Evolutionary conservation across 75 land plant genomes (phyloP), one percentile per base, ranked within the genome.

Genomic region (Pinus albicaulis): DNA sequence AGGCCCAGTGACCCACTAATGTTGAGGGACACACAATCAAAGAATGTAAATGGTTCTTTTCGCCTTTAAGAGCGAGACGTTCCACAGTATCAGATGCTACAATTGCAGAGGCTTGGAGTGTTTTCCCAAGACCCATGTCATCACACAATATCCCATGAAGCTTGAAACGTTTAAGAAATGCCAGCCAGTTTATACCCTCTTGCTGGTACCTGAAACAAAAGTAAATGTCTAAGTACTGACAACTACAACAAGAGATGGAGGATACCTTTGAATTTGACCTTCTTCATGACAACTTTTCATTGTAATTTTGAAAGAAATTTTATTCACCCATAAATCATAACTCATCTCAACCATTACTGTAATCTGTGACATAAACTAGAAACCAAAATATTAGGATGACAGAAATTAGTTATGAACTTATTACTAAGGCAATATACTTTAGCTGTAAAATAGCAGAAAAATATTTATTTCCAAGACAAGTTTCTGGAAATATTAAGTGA

Each of bases 101-200:
- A 77, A 98, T 95, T 36, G 99, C 95, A 10, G 96, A 95, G 25
- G 99, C 93, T 79, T 98, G 99, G 56, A 98, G 89, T 34, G 99
- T 98, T 77, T 98, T 98, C 36, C 99, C 99, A 79, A 98, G 93
- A 53, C 99, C 99, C 99, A 98, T 98, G 73, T 98, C 99, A 86
- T 98, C 99, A 84, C 99, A 98, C 77, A 98, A 76, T 62, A 98
- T 95, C 20, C 99, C 99, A 83, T 98, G 99, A 60, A 98, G 89
- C 80, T 92, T 98, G 82, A 98, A 95, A 56, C 98, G 89, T 79
- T 82, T 98, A 38, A 98, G 78, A 77, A 98, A 98, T 57, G 89
- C 91, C 76, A 98, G 85, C 99, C 99, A 98, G 75, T 98, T 98
- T 55, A 98, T 92, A 22, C 99, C 99, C 77, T 98, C 99, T 74